Conservation (phyloP, 2,329 filamentous ascomycete genomes). For the Aspergillus awamori region DNA sequence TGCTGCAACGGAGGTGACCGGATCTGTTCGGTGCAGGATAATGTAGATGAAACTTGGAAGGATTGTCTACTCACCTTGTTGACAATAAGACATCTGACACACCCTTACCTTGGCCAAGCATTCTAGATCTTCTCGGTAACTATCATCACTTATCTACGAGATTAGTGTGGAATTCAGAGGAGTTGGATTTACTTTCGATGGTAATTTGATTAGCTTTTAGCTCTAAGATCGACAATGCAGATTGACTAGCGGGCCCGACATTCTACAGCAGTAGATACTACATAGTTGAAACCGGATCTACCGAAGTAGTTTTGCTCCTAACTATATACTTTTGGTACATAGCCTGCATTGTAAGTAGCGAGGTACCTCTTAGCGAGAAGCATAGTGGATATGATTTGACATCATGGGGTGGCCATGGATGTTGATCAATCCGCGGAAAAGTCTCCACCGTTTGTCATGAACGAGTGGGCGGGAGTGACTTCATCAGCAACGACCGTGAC, state of each 20-base stretch:
- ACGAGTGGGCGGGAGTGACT: slow-evolving; percentile 9
- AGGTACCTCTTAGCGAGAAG: too few relatives aligned
- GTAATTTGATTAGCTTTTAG: neutral
- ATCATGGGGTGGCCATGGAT: slow-evolving; percentile 13
- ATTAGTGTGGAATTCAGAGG: neutral
- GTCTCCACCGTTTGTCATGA: slow-evolving; percentile 12
- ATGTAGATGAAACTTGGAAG: neutral
- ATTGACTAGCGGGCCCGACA: neutral
- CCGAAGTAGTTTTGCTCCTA: too few relatives aligned
- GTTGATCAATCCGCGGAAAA: slow-evolving; percentile 10
- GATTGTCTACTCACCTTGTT: neutral
- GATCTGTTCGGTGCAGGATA: neutral
- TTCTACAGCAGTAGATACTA: neutral
- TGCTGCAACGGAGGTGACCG: neutral
- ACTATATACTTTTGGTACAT: too few relatives aligned
- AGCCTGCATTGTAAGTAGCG: too few relatives aligned
- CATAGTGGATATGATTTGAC: slow-evolving; percentile 12
- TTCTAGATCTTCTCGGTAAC: slow-evolving; percentile 18
- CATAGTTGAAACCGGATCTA: neutral
- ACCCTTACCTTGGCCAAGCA: slow-evolving; percentile 28
- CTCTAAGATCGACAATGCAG: neutral
- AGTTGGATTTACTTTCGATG: neutral
- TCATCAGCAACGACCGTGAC: slow-evolving; percentile 5
- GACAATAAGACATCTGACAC: neutral
- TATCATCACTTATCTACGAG: neutral